These are phyloP conservation scores for Vitis hybrid DNA, from an alignment of 177 flowering plant genomes.

Conservation along the genomic window DNA sequence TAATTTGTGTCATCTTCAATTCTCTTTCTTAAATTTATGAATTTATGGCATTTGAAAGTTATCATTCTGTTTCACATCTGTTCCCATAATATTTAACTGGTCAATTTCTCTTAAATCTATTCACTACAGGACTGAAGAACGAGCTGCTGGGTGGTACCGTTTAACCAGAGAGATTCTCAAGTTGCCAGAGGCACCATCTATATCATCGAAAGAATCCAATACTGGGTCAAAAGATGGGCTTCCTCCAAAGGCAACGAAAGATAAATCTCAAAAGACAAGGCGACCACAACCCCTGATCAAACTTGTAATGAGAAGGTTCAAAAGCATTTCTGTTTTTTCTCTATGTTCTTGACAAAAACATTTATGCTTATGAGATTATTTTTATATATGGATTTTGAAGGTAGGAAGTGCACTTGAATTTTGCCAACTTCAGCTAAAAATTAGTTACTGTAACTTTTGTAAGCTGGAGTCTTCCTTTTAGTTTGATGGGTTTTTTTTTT, in stretches of 20 bases:
- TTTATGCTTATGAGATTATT: too few relatives aligned
- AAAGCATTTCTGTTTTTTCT: conserved; percentile 5
- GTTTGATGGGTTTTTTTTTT: background rate
- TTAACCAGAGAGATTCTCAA: conserved; percentile 92
- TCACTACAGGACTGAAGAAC: conserved; percentile 77
- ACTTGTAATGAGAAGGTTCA: conserved; percentile 95
- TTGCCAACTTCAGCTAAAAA: background rate
- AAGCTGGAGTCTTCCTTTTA: background rate
- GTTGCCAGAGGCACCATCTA: conserved; percentile 89
- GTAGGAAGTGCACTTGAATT: too few relatives aligned
- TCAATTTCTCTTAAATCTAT: conserved; percentile 10
- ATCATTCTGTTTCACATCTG: background rate
- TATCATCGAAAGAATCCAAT: conserved; percentile 54
- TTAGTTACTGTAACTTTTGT: background rate
- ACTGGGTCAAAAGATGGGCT: conserved; percentile 54
- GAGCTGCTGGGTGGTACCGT: conserved; percentile 98
- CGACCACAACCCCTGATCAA: conserved; percentile 97
- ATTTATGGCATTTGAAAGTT: background rate
- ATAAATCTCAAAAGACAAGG: conserved; percentile 75
- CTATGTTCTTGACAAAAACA: background rate
- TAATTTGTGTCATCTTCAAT: background rate
- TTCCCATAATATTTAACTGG: background rate
- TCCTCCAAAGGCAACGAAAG: conserved; percentile 66
- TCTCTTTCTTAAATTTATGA: background rate
- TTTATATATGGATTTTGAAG: too few relatives aligned